Evolutionary conservation across 768 basidiomycete species (phyloP), one percentile per base, ranked within the genome.

Genomic region (Erythrobasidium yunnanense): DNA sequence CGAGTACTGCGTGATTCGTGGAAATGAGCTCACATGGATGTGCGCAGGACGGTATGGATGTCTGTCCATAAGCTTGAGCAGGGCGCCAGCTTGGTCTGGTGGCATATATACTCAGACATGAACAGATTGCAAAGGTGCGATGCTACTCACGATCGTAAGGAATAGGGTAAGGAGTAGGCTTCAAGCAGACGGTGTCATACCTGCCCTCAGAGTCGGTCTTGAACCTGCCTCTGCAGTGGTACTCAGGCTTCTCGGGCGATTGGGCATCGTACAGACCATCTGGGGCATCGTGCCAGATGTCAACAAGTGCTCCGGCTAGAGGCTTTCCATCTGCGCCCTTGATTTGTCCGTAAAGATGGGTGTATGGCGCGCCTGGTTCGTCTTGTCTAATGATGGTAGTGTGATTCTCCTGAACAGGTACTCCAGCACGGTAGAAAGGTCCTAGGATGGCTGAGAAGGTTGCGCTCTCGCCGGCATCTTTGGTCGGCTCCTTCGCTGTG

Each of bases 221-320:
- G 66, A 73, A 73, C 25, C 70, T 66, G 2, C 72, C 73, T 25
- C 72, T 63, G 38, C 71, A 74, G 67, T 74, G 73, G 63, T 54
- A 68, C 27, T 73, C 69, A 3, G 73, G 72, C 67, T 73, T 69
- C 18, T 70, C 57, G 5, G 72, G 72, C 5, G 60, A 58, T 45
- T 71, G 72, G 0, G 71, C 62, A 66, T 73, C 73, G 69, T 73
- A 74, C 23, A 71, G 57, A 13, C 72, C 72, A 27, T 73, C 68
- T 4, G 70, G 69, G 33, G 60, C 71, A 33, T 70, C 71, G 32
- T 71, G 69, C 71, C 71, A 72, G 15, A 72, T 46, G 55, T 73
- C 72, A 4, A 74, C 65, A 7, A 68, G 29, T 0, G 71, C 73
- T 13, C 70, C 71, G 22, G 54, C 55, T 5, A 74, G n/a, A 1